A percentile compares a stretch with the other conserved stretches of the same genome.
These are phyloP conservation scores for Aspergillus phoenicis DNA, from an alignment of 2,329 filamentous ascomycete genomes.

Conservation along the genomic window DNA sequence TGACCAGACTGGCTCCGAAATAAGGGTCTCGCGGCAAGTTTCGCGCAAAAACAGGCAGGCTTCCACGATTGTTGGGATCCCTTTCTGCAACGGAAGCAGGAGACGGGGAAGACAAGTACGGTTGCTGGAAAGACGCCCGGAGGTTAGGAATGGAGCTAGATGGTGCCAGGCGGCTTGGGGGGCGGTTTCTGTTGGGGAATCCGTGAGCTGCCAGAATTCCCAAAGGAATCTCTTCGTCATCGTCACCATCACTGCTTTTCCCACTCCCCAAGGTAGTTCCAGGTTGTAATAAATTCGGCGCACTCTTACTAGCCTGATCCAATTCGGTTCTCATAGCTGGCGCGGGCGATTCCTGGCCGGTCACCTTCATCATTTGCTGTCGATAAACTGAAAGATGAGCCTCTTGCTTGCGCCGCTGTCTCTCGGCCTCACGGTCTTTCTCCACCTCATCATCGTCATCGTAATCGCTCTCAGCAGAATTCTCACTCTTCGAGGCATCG, in stretches of 20 bases:
- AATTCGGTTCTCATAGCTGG: constrained; percentile 58
- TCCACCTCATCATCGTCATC: constrained; percentile 80
- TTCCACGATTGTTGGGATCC: constrained; percentile 48
- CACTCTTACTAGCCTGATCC: constrained; percentile 61
- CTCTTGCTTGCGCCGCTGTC: constrained; percentile 83
- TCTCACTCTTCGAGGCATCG: constrained; percentile 52
- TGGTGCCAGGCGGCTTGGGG: constrained; percentile 67
- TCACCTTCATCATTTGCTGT: constrained; percentile 96
- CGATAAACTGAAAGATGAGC: constrained; percentile 87
- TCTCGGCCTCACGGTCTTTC: constrained; percentile 70
- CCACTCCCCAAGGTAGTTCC: constrained; percentile 41
- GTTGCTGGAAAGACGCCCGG: constrained; percentile 56
- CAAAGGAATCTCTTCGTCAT: constrained; percentile 85
- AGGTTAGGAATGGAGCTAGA: constrained; percentile 74
- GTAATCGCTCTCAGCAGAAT: constrained; percentile 64
- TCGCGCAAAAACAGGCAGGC: constrained; percentile 78
- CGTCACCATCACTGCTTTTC: constrained; percentile 60
- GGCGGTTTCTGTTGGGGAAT: constrained; percentile 76
- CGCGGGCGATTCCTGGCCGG: constrained; percentile 66
- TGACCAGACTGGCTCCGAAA: constrained; percentile 74
- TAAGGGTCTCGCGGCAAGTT: constrained; percentile 84
- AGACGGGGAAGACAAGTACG: constrained; percentile 55
- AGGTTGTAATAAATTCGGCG: constrained; percentile 58
- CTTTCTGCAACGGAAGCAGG: constrained; percentile 58
- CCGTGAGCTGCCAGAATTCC: constrained; percentile 86